Conservation (phyloP, 2,329 filamentous ascomycete species). For the Aspergillus phoenicis region DNA sequence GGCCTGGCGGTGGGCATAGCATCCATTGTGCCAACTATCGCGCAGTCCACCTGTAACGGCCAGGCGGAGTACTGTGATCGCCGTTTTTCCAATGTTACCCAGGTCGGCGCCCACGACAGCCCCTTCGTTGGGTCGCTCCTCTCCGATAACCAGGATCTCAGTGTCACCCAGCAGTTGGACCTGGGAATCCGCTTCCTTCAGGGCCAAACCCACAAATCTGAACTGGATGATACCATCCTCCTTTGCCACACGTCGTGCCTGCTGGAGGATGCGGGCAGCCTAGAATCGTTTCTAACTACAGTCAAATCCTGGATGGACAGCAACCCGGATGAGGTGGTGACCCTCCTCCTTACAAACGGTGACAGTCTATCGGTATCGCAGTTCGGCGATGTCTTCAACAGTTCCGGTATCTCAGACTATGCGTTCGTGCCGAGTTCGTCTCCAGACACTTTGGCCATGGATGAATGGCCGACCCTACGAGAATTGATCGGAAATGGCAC, state of each 20-base stretch:
- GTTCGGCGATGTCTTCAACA: slow-evolving; percentile 38
- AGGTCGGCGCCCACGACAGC: slow-evolving; percentile 66
- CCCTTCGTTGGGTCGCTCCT: slow-evolving; percentile 62
- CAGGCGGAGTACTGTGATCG: slow-evolving; percentile 58
- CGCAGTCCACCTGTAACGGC: slow-evolving; percentile 57
- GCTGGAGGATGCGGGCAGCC: slow-evolving; percentile 60
- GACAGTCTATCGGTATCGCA: slow-evolving; percentile 46
- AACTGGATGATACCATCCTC: slow-evolving; percentile 54
- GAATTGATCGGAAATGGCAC: slow-evolving; percentile 46
- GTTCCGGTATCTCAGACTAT: slow-evolving; percentile 36
- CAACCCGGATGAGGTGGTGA: slow-evolving; percentile 64
- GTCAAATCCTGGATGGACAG: slow-evolving; percentile 63
- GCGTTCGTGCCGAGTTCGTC: slow-evolving; percentile 40
- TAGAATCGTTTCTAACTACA: slow-evolving; percentile 58
- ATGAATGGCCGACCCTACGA: slow-evolving; percentile 47
- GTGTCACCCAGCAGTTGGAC: slow-evolving; percentile 60
- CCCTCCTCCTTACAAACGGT: slow-evolving; percentile 64
- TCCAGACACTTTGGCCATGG: slow-evolving; percentile 34
- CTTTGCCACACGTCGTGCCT: slow-evolving; percentile 68
- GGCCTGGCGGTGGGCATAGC: slow-evolving; percentile 12
- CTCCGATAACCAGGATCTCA: slow-evolving; percentile 63
- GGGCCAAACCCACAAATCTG: slow-evolving; percentile 61
- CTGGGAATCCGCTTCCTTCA: slow-evolving; percentile 66
- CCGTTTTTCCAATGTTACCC: slow-evolving; percentile 62
- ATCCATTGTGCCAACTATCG: slow-evolving; percentile 1